Evolutionary conservation across 106 monocot genomes (phyloP).

Genomic region (Dioscorea alata): DNA sequence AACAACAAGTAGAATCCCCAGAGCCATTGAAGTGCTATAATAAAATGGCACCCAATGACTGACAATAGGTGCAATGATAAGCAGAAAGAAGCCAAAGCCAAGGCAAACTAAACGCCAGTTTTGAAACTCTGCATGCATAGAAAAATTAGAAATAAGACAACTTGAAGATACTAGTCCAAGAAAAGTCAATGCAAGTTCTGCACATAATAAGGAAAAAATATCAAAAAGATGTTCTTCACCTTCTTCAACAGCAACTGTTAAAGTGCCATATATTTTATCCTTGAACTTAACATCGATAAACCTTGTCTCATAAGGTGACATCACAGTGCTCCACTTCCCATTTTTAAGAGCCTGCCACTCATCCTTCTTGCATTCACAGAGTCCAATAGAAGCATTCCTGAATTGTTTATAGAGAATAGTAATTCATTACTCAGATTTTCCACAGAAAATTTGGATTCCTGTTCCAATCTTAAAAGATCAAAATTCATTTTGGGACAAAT

Average conservation of each 20-base stretch:
- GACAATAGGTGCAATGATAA: constrained; percentile 69
- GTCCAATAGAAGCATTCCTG: constrained; percentile 71
- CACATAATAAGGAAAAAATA: neutral
- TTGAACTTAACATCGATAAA: constrained; percentile 62
- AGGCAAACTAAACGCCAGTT: constrained; percentile 82
- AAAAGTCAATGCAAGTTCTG: neutral
- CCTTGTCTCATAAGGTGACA: constrained; percentile 70
- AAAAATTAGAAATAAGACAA: neutral
- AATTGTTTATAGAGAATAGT: neutral
- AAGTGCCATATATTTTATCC: constrained; percentile 28
- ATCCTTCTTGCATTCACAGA: constrained; percentile 54
- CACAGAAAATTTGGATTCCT: no score
- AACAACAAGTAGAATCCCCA: constrained; percentile 76
- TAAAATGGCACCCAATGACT: constrained; percentile 95
- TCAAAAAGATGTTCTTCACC: constrained; percentile 24
- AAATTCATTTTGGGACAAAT: neutral
- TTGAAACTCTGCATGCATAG: constrained; percentile 62
- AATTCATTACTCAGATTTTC: no score
- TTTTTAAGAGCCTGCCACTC: constrained; percentile 66
- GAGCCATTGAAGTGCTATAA: constrained; percentile 86
- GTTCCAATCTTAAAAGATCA: no score
- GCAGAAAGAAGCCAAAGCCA: constrained; percentile 69
- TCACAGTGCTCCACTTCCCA: constrained; percentile 50
- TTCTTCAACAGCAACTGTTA: constrained; percentile 54
- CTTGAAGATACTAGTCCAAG: neutral